Evolutionary conservation across 305 asterid genomes (phyloP).

Genomic region (Coffea humblotiana): DNA sequence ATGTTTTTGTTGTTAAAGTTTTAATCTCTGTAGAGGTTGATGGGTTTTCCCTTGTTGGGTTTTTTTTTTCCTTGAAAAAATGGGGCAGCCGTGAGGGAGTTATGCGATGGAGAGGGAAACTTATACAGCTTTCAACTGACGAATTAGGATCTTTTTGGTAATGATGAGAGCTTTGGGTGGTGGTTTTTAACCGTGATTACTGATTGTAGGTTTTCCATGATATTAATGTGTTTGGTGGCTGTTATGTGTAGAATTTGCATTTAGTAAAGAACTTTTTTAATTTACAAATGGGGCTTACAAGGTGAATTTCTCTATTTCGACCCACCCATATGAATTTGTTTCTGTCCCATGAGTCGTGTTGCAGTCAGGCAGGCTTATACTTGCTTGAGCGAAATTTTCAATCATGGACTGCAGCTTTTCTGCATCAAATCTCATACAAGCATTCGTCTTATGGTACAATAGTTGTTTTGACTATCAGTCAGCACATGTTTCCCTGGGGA

Average conservation of each 20-base stretch:
- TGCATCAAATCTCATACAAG: too few relatives aligned
- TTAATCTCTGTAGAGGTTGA: not conserved
- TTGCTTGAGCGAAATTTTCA: not conserved
- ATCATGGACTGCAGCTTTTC: not conserved
- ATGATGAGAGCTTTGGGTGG: slow-evolving; percentile 1
- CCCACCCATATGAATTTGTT: not conserved
- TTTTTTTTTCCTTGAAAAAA: not conserved
- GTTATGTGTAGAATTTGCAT: not conserved
- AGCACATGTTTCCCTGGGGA: too few relatives aligned
- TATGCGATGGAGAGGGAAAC: not conserved
- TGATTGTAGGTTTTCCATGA: not conserved
- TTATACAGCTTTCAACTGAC: too few relatives aligned
- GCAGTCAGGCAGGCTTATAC: not conserved
- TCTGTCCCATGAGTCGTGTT: not conserved
- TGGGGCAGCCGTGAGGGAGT: too few relatives aligned
- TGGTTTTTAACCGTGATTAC: not conserved
- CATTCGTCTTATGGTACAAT: too few relatives aligned
- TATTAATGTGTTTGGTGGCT: not conserved
- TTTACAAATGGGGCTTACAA: not conserved
- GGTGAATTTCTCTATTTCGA: not conserved
- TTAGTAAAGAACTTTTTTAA: not conserved
- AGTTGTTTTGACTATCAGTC: not conserved
- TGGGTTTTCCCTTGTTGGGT: not conserved
- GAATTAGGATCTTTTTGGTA: not conserved
- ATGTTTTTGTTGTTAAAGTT: not conserved